These are phyloP conservation scores for Mycoemilia scoparia DNA, from an alignment of 192 early-diverging fungal species.

Conservation along the genomic window DNA sequence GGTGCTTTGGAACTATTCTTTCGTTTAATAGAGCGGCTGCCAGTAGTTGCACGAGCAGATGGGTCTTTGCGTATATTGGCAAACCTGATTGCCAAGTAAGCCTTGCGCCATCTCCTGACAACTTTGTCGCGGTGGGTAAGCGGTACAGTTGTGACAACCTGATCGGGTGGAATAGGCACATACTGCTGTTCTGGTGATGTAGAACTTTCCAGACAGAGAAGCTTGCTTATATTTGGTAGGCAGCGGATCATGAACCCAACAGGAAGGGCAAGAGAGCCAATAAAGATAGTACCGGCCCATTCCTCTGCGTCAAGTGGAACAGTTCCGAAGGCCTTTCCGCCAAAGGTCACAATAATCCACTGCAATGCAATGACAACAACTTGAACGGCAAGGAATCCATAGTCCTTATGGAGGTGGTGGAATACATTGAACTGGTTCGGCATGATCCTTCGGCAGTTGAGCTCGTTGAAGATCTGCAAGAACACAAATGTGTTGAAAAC, in stretches of 20 bases:
- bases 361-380: constrained; percentile 53
- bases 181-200: constrained; percentile 29
- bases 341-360: constrained; percentile 71
- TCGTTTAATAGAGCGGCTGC: no score
- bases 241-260: constrained; percentile 64
- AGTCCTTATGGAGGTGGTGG: constrained; percentile 62
- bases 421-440: constrained; percentile 62
- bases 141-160: no score
- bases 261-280: constrained; percentile 66
- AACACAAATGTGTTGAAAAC: constrained; percentile 92
- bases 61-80: no score
- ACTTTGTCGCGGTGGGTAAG: no score
- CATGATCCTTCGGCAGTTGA: constrained; percentile 78
- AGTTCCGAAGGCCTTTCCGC: constrained; percentile 78
- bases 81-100: no score
- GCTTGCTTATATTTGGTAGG: constrained; percentile 47
- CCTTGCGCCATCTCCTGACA: no score
- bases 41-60: no score
- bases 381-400: constrained; percentile 63
- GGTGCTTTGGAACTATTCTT: no score
- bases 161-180: no score
- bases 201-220: constrained; percentile 30
- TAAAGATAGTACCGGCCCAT: constrained; percentile 62
- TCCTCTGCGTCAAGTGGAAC: constrained; percentile 38
- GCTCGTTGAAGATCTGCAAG: constrained; percentile 85